Conservation (phyloP, 2,329 filamentous ascomycete species). For the Fusarium sp. region DNA sequence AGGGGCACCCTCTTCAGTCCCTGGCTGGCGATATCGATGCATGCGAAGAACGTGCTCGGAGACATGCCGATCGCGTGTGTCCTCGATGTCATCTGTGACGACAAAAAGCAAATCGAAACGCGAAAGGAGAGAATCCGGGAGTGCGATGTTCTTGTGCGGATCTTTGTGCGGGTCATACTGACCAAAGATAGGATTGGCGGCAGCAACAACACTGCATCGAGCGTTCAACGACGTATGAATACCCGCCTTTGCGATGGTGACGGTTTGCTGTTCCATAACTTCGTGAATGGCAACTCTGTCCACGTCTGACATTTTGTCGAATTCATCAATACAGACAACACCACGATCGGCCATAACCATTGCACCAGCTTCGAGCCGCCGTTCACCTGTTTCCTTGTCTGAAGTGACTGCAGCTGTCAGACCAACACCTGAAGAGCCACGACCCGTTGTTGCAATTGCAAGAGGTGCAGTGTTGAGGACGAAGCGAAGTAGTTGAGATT, state of each 20-base stretch:
- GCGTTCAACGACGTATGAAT: conserved; percentile 98
- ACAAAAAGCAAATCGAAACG: conserved; percentile 99
- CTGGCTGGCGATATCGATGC: conserved; percentile 94
- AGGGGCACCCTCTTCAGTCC: conserved; percentile 93
- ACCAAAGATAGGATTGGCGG: conserved; percentile 97
- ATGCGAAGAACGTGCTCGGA: conserved; percentile 98
- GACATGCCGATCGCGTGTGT: conserved; percentile 88
- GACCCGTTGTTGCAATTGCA: conserved; percentile 96
- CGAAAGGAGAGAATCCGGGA: conserved; percentile 95
- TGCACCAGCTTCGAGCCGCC: conserved; percentile 94
- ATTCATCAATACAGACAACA: conserved; percentile 99
- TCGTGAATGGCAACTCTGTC: conserved; percentile 99
- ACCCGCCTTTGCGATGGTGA: conserved; percentile 98
- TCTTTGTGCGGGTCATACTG: conserved; percentile 99
- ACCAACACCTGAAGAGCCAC: conserved; percentile 97
- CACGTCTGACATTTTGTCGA: conserved; percentile 99
- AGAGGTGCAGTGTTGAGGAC: conserved; percentile 97
- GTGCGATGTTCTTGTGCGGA: conserved; percentile 97
- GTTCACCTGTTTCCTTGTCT: conserved; percentile 97
- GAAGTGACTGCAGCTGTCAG: conserved; percentile 95
- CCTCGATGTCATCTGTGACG: conserved; percentile 98
- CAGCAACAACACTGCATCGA: conserved; percentile 94
- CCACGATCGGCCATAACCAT: conserved; percentile 98
- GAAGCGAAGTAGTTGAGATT: conserved; percentile 97
- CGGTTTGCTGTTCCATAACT: conserved; percentile 99